phyloP scores from a whole-genome alignment of 352 stramenopile genomes.

The Globisporangium alternatum region DNA sequence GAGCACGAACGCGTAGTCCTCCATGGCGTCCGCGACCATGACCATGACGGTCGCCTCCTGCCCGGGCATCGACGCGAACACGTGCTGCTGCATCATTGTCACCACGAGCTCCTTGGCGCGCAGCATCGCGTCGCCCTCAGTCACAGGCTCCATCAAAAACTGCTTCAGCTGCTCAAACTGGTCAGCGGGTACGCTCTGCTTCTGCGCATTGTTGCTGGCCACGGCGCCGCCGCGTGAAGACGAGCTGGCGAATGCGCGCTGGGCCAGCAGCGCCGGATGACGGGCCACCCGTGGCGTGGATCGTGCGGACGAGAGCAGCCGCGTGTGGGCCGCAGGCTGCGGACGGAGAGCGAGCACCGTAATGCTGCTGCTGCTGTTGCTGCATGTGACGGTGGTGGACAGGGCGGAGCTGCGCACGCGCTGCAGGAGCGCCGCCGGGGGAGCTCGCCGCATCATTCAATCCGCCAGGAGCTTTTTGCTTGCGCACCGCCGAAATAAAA shows the following conservation, averaged over 20 bases:
- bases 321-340: not conserved
- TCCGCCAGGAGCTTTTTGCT: not conserved
- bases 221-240: not conserved
- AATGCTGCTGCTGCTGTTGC: not conserved
- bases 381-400: not conserved
- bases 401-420: not conserved
- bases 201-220: not conserved
- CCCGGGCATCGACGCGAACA: conserved; percentile 63
- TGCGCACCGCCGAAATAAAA: conserved; percentile 5
- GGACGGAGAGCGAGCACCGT: not conserved
- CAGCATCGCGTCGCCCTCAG: conserved; percentile 27
- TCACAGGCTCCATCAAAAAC: conserved; percentile 49
- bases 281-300: not conserved
- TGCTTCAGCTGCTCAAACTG: conserved; percentile 64
- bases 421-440: not conserved
- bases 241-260: not conserved
- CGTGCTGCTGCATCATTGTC: conserved; percentile 51
- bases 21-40: conserved; percentile 66
- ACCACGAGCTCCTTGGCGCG: conserved; percentile 41
- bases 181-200: conserved; percentile 20
- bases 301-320: conserved; percentile 3
- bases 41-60: conserved; percentile 76
- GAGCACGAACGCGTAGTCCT: conserved; percentile 52
- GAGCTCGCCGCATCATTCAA: not conserved
- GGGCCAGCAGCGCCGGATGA: not conserved